Conservation (phyloP, 208 protist genomes). For the Lotmaria passim region DNA sequence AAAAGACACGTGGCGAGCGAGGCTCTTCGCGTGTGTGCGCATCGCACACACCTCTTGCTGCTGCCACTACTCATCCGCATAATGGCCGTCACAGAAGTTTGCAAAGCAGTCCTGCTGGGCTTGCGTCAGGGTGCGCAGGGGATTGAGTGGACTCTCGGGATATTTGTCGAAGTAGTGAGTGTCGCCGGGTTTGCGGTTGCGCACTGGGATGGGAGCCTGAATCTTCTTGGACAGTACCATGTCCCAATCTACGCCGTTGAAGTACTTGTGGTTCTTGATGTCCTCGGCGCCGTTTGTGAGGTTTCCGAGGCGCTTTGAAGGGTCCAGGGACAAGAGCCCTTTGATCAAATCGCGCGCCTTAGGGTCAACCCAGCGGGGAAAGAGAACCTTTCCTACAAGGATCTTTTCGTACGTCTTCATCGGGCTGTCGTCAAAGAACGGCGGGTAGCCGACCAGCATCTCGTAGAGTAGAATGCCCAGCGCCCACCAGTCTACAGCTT, state of each 20-base stretch:
- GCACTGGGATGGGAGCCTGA: constrained; percentile 84
- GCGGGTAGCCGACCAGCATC: constrained; percentile 91
- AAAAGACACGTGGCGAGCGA: neutral
- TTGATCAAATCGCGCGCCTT: constrained; percentile 88
- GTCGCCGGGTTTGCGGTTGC: constrained; percentile 76
- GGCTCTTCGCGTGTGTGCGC: neutral
- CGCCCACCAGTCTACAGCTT: constrained; percentile 91
- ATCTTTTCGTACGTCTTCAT: constrained; percentile 94
- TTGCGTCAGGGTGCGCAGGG: constrained; percentile 71
- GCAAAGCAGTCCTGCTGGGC: constrained; percentile 88
- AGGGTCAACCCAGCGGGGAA: constrained; percentile 84
- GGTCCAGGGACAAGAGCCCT: constrained; percentile 81
- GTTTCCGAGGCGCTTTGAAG: constrained; percentile 88
- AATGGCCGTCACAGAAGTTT: constrained; percentile 90
- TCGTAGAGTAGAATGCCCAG: constrained; percentile 91
- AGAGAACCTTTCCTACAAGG: constrained; percentile 77
- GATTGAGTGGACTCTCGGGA: constrained; percentile 82
- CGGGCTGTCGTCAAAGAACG: constrained; percentile 93
- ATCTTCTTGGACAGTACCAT: constrained; percentile 84
- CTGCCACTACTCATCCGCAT: constrained; percentile 56
- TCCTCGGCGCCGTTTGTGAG: constrained; percentile 91
- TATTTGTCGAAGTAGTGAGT: constrained; percentile 93
- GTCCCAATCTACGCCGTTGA: constrained; percentile 95
- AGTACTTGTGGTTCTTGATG: constrained; percentile 97
- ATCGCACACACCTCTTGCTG: constrained; percentile 1